Evolutionary conservation across 2,329 filamentous ascomycete genomes (phyloP).

Genomic region (Arthroderma sp.): DNA sequence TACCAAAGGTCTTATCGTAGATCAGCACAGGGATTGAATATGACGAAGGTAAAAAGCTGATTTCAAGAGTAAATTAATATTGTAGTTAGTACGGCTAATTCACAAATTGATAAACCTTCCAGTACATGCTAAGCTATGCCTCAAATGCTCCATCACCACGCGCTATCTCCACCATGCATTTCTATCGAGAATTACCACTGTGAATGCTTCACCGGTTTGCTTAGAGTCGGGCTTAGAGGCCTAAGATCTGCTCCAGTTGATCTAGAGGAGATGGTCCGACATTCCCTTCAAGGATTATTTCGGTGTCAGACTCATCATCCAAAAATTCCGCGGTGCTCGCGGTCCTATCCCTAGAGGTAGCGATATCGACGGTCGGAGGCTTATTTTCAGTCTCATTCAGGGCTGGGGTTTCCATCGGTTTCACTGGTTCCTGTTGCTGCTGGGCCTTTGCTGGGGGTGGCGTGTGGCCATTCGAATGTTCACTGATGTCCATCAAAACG

Average conservation of each 20-base stretch:
- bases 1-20: too few species aligned
- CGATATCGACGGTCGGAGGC: neutral
- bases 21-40: too few species aligned
- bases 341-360: neutral
- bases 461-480: neutral
- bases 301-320: neutral
- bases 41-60: too few species aligned
- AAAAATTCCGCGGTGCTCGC: neutral
- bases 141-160: too few species aligned
- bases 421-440: too few species aligned
- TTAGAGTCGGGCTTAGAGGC: neutral
- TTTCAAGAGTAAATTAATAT: too few species aligned
- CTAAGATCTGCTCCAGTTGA: constrained; percentile 7
- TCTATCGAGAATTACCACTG: too few species aligned
- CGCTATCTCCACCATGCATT: too few species aligned
- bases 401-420: neutral
- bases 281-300: constrained; percentile 7
- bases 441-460: neutral
- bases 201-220: too few species aligned
- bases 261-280: constrained; percentile 8
- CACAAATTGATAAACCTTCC: too few species aligned
- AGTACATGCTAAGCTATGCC: too few species aligned
- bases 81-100: too few species aligned
- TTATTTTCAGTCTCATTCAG: neutral
- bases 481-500: constrained; percentile 4